A percentile compares a stretch with the other conserved stretches of the same genome.
phyloP scores from a whole-genome alignment of 1,284 basidiomycete species.

The Ganoderma leucocontextum region DNA sequence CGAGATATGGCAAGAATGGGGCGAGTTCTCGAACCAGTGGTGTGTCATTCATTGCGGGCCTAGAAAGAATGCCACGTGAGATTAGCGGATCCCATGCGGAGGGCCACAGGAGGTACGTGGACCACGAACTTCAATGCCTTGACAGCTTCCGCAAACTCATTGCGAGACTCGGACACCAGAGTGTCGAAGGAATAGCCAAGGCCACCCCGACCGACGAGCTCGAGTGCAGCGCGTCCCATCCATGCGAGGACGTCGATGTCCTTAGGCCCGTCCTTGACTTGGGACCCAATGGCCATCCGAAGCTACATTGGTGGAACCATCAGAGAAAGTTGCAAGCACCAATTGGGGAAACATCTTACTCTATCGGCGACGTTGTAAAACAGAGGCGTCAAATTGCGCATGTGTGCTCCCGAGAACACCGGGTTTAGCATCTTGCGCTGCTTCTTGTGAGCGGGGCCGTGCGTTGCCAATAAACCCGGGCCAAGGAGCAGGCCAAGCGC shows the following conservation, averaged over 20 bases:
- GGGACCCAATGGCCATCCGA: constrained; percentile 21
- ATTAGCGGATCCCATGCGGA: not conserved
- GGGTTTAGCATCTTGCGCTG: constrained; percentile 40
- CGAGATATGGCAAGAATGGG: not conserved
- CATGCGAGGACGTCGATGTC: constrained; percentile 48
- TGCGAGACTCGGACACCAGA: constrained; percentile 33
- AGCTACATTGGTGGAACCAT: constrained; percentile 18
- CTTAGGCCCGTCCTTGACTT: constrained; percentile 23
- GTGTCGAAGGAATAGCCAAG: constrained; percentile 50
- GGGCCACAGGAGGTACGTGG: too few relatives aligned
- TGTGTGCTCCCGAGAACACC: constrained; percentile 38
- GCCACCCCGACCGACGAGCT: constrained; percentile 43
- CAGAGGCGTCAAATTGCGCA: constrained; percentile 37
- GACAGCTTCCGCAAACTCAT: constrained; percentile 34
- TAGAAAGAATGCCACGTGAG: not conserved
- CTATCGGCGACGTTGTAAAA: constrained; percentile 35
- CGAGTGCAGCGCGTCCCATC: constrained; percentile 46
- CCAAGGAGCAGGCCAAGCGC: constrained; percentile 3
- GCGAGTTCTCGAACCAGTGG: not conserved
- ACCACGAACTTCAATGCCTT: constrained; percentile 23
- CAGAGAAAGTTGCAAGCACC: too few relatives aligned
- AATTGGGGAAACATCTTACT: constrained; percentile 15
- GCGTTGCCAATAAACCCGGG: constrained; percentile 14
- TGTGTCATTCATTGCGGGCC: not conserved
- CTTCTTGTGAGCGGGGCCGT: constrained; percentile 32